These are phyloP conservation scores for Aspergillus tamarii DNA, from an alignment of 2,329 filamentous ascomycete genomes.

Conservation along the genomic window DNA sequence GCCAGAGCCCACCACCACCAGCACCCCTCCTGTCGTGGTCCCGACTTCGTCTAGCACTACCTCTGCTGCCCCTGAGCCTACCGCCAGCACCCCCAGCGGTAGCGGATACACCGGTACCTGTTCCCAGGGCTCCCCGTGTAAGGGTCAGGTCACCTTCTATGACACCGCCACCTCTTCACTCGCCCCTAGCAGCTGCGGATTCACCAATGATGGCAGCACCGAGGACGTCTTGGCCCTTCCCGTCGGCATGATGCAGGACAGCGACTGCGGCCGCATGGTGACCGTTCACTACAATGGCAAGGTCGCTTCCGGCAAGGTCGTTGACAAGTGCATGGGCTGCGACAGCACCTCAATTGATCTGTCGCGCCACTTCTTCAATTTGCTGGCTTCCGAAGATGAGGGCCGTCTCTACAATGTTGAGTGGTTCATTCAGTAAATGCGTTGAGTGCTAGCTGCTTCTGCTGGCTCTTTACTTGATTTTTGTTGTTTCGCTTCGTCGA, in stretches of 20 bases:
- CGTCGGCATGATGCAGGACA: slow-evolving; percentile 67
- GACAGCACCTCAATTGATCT: slow-evolving; percentile 60
- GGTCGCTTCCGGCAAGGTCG: slow-evolving; percentile 61
- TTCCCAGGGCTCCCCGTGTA: slow-evolving; percentile 31
- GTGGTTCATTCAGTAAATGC: slow-evolving; percentile 44
- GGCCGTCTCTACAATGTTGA: slow-evolving; percentile 48
- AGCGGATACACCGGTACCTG: slow-evolving; percentile 29
- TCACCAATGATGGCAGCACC: slow-evolving; percentile 58
- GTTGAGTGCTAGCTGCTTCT: slow-evolving; percentile 26
- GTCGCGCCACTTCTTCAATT: slow-evolving; percentile 58
- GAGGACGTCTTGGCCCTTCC: slow-evolving; percentile 73
- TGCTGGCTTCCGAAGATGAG: slow-evolving; percentile 44
- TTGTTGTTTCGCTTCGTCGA: slow-evolving; percentile 12
- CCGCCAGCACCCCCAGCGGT: slow-evolving; percentile 19
- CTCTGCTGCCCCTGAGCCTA: background rate
- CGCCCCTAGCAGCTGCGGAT: slow-evolving; percentile 59
- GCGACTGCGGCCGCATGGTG: slow-evolving; percentile 70
- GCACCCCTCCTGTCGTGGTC: background rate
- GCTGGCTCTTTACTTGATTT: slow-evolving; percentile 17
- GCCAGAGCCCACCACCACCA: background rate
- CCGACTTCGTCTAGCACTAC: background rate
- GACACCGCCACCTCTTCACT: slow-evolving; percentile 64
- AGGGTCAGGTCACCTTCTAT: slow-evolving; percentile 77
- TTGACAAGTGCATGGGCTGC: slow-evolving; percentile 79
- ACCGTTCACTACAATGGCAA: slow-evolving; percentile 65